Percentiles rank a stretch among this genome's conserved stretches.
phyloP scores from a whole-genome alignment of 495 filamentous ascomycete genomes.

The Penicillium fimorum region DNA sequence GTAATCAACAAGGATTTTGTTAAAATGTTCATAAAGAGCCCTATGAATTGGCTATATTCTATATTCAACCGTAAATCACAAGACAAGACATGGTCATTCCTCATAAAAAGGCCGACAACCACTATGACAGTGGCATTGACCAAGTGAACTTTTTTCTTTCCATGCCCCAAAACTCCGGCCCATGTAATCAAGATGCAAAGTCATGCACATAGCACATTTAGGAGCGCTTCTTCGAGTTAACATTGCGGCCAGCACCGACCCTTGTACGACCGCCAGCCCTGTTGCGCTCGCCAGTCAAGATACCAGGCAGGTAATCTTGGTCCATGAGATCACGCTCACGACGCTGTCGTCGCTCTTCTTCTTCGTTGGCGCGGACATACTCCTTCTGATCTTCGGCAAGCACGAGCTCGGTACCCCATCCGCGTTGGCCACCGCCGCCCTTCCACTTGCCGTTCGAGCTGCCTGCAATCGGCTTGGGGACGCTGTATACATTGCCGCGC shows the following conservation, averaged over 20 bases:
- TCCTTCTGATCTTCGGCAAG: slow-evolving; percentile 97
- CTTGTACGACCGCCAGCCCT: slow-evolving; percentile 62
- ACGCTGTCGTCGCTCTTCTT: slow-evolving; percentile 60
- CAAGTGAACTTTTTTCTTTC: slow-evolving; percentile 29
- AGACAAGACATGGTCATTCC: slow-evolving; percentile 19
- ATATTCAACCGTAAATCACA: slow-evolving; percentile 16
- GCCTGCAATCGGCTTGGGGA: slow-evolving; percentile 87
- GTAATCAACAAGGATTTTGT: slow-evolving; percentile 1
- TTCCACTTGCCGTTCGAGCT: slow-evolving; percentile 70
- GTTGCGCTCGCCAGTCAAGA: slow-evolving; percentile 75
- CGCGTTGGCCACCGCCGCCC: slow-evolving; percentile 77
- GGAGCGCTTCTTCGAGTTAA: slow-evolving; percentile 74
- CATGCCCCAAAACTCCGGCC: slow-evolving; percentile 37
- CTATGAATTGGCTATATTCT: slow-evolving; percentile 20
- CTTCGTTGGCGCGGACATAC: slow-evolving; percentile 62
- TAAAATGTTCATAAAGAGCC: slow-evolving; percentile 17
- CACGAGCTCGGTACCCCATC: slow-evolving; percentile 81
- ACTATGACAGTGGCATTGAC: slow-evolving; percentile 7
- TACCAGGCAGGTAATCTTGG: slow-evolving; percentile 84
- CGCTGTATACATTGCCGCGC: slow-evolving; percentile 80
- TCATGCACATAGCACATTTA: slow-evolving; percentile 27
- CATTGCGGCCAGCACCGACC: slow-evolving; percentile 81
- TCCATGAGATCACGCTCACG: slow-evolving; percentile 84
- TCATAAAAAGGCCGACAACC: slow-evolving; percentile 20
- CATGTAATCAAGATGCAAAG: slow-evolving; percentile 29